phyloP scores from a whole-genome alignment of 768 basidiomycete species.

The Amanita rubescens region DNA sequence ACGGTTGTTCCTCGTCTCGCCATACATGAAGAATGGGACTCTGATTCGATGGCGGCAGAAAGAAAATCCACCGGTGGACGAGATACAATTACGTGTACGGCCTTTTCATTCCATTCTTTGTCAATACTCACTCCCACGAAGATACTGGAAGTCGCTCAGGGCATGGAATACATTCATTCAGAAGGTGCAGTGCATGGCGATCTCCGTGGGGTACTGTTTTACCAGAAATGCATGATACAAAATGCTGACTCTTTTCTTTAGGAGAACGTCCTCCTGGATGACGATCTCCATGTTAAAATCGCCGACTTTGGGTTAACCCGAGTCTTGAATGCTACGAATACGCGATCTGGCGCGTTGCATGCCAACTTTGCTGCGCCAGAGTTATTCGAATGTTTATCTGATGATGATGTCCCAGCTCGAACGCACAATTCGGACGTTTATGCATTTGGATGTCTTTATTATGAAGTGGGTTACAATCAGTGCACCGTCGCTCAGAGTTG shows the following conservation, averaged over 20 bases:
- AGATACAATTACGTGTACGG: too few relatives aligned
- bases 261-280: neutral
- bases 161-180: too few relatives aligned
- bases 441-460: slow-evolving; percentile 1
- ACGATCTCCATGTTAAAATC: neutral
- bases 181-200: too few relatives aligned
- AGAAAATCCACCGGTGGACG: too few relatives aligned
- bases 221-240: neutral
- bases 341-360: neutral
- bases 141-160: too few relatives aligned
- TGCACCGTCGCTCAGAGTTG: neutral
- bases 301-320: neutral
- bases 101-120: too few relatives aligned
- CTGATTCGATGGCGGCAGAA: too few relatives aligned
- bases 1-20: too few relatives aligned
- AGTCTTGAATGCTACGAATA: neutral
- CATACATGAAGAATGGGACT: too few relatives aligned
- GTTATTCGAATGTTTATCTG: neutral
- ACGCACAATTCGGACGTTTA: neutral
- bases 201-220: too few relatives aligned
- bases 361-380: neutral
- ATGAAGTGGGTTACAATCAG: neutral
- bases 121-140: too few relatives aligned
- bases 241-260: neutral
- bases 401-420: neutral